Conservation (phyloP, 2,329 filamentous ascomycete species). For the Pezicula carpinea region DNA sequence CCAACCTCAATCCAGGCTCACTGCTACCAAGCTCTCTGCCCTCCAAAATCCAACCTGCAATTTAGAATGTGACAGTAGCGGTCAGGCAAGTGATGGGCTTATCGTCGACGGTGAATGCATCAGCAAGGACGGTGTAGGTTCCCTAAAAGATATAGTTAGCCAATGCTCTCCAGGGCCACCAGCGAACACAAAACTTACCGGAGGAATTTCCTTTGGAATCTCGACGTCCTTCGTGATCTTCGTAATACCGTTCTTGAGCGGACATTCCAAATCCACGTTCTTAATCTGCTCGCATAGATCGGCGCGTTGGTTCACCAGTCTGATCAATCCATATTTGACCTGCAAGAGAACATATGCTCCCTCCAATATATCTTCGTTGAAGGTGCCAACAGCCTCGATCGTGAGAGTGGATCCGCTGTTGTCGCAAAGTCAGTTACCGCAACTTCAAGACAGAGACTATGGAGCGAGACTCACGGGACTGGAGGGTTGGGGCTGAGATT, state of each 20-base stretch:
- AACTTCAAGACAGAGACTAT: constrained; percentile 7
- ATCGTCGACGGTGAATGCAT: constrained; percentile 71
- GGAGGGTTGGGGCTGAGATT: constrained; percentile 85
- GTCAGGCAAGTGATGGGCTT: constrained; percentile 82
- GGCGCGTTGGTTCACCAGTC: constrained; percentile 72
- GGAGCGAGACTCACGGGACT: constrained; percentile 59
- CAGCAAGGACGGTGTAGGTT: constrained; percentile 82
- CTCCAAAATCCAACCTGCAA: background rate
- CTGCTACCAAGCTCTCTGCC: no score
- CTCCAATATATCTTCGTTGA: constrained; percentile 66
- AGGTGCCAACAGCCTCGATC: constrained; percentile 74
- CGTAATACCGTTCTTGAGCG: constrained; percentile 74
- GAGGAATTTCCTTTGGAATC: constrained; percentile 81
- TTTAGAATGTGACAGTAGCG: constrained; percentile 61
- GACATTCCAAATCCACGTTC: constrained; percentile 86
- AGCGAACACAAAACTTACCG: constrained; percentile 52
- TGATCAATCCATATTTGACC: constrained; percentile 94
- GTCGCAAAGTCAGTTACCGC: constrained; percentile 16
- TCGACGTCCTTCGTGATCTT: constrained; percentile 76
- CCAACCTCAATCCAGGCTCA: no score
- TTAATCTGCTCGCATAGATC: constrained; percentile 86
- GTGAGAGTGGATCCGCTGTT: constrained; percentile 69
- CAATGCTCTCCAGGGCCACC: background rate
- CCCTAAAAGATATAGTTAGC: constrained; percentile 50
- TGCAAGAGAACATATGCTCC: constrained; percentile 78